Base-by-base conservation (phyloP, 768 basidiomycete genomes). In the Boletus pseudo-olivaceus region DNA sequence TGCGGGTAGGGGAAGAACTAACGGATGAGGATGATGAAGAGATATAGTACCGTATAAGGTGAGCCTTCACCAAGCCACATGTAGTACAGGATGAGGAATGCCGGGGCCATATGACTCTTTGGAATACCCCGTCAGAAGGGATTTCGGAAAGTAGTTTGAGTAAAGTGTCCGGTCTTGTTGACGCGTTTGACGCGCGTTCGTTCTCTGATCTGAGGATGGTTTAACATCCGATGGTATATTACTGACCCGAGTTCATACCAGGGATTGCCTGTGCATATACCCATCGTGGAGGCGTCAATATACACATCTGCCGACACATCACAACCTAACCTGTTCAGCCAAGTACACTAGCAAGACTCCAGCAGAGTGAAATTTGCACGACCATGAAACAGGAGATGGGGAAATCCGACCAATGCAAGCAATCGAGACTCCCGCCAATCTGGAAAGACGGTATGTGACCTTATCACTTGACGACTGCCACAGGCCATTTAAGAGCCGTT, bases 101-200 rank as follows among this genome's bases (percentile, higher is more conserved):
- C 88, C 88, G 88, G 88, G 88, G 88, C 88, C 88, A 90, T 84
- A 88, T 83, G 88, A 90, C 83, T 62, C 85, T 86, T 76, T 68
- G 72, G 65, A 70, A 62, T 57, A n/a, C 42, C 60, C 62, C 55
- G 41, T 60, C 19, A 26, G 11, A 27, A 47, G 52, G 49, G 37
- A 29, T 54, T 58, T 63, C 51, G 34, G 65, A 39, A 67, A 68
- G 67, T 26, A 39, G 67, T 20, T 52, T 62, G 67, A 69, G 50
- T 59, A 49, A 4, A 48, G 33, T 17, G 10, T 34, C 67, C 67
- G 67, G 67, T 38, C 46, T 37, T 53, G 26, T 35, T 33, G 23
- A 54, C 54, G 49, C 55, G 52, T 47, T 52, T 42, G 7, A 37
- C 17, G 54, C 65, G 57, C 38, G 30, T 58, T 60, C 4, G 30